These are phyloP conservation scores for Coemansia sp. DNA, from an alignment of 192 early-diverging fungal species.

Conservation along the genomic window DNA sequence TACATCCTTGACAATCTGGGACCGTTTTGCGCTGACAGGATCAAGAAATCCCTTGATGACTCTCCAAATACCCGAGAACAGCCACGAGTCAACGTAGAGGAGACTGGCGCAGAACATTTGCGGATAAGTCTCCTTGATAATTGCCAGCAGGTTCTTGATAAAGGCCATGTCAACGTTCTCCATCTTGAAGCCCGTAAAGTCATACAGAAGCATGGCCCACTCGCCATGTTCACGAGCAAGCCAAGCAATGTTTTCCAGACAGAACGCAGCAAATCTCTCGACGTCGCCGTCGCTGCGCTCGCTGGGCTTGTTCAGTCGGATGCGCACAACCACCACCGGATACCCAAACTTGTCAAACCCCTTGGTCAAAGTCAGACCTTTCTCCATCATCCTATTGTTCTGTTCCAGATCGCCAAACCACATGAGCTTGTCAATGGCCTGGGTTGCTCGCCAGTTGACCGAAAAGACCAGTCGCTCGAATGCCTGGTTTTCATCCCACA, in stretches of 20 bases:
- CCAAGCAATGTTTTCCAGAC: constrained; percentile 29
- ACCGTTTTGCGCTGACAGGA: constrained; percentile 79
- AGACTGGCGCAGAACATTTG: constrained; percentile 72
- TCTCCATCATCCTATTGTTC: constrained; percentile 40
- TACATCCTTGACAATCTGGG: constrained; percentile 68
- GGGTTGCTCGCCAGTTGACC: constrained; percentile 69
- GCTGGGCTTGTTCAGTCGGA: constrained; percentile 22
- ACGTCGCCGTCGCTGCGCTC: constrained; percentile 25
- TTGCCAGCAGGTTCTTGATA: constrained; percentile 73
- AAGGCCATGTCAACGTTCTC: constrained; percentile 73
- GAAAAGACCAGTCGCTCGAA: constrained; percentile 63
- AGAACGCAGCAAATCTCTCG: constrained; percentile 24
- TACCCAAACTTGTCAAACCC: constrained; percentile 56
- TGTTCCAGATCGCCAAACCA: constrained; percentile 59
- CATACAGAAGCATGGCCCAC: constrained; percentile 64
- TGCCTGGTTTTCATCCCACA: constrained; percentile 74
- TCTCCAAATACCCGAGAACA: constrained; percentile 81
- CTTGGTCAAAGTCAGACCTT: constrained; percentile 48
- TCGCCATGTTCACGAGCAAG: constrained; percentile 45
- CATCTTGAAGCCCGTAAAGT: constrained; percentile 69
- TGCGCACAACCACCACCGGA: constrained; percentile 41
- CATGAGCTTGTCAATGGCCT: constrained; percentile 60
- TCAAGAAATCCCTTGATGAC: constrained; percentile 79
- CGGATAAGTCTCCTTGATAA: constrained; percentile 82
- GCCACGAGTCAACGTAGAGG: constrained; percentile 83